Conservation (phyloP, 2,329 filamentous ascomycete genomes). For the Pseudocercospora musae region DNA sequence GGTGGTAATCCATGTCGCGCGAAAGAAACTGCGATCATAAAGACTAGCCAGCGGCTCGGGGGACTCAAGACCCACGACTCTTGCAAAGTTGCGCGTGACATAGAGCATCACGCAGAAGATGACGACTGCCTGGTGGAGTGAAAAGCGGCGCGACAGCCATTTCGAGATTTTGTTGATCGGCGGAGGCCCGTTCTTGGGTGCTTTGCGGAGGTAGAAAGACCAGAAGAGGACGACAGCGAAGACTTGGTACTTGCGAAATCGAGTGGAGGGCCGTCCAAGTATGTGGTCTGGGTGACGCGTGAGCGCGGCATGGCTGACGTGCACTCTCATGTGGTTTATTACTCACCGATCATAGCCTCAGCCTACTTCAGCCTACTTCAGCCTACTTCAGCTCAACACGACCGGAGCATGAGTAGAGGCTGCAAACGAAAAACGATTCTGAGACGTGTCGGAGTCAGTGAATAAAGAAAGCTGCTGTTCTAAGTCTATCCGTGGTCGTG, state of each 20-base stretch:
- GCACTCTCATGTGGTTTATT: background rate
- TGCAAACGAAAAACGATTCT: too few species aligned
- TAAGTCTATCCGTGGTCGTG: background rate
- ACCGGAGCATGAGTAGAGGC: background rate
- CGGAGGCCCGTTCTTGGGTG: slow-evolving; percentile 82
- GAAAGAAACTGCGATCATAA: slow-evolving; percentile 88
- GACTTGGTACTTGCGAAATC: slow-evolving; percentile 48
- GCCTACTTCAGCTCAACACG: background rate
- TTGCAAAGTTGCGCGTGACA: slow-evolving; percentile 86
- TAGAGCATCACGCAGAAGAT: slow-evolving; percentile 90
- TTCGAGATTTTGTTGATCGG: slow-evolving; percentile 67
- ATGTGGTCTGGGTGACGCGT: slow-evolving; percentile 20
- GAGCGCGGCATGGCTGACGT: background rate
- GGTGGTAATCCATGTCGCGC: slow-evolving; percentile 94
- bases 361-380: too few species aligned
- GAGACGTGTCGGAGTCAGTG: background rate
- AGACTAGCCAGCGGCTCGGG: slow-evolving; percentile 92
- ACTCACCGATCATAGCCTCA: background rate
- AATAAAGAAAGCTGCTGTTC: background rate
- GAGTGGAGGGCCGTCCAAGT: slow-evolving; percentile 25
- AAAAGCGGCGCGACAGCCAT: slow-evolving; percentile 67
- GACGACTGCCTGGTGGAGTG: slow-evolving; percentile 84
- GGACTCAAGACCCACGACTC: slow-evolving; percentile 83
- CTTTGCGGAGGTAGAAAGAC: slow-evolving; percentile 79
- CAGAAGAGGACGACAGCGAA: slow-evolving; percentile 88